Percentiles rank a stretch among this genome's conserved stretches.
Evolutionary conservation across 164 flowering plant genomes (phyloP).

Genomic region (Liriodendron chinense): DNA sequence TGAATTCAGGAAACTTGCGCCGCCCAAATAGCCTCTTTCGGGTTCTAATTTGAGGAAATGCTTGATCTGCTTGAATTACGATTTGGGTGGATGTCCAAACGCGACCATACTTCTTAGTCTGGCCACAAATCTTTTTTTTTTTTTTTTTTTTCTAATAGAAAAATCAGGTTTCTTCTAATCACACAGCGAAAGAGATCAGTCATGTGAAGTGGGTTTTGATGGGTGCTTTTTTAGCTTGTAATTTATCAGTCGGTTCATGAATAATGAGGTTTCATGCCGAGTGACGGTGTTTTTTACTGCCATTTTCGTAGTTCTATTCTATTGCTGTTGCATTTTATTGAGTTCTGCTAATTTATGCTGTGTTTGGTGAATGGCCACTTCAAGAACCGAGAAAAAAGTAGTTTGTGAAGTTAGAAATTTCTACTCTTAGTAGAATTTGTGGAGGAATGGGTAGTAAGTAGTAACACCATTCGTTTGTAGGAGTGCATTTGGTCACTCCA

Average conservation of each 20-base stretch:
- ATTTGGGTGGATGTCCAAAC: background rate
- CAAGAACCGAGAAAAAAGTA: too few relatives aligned
- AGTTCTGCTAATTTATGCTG: too few relatives aligned
- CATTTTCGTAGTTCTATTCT: background rate
- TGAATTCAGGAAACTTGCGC: background rate
- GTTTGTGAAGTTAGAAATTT: too few relatives aligned
- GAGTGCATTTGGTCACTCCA: too few relatives aligned
- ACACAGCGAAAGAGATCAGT: conserved; percentile 1
- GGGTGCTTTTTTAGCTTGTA: conserved; percentile 2
- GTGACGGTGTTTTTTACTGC: background rate
- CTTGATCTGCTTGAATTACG: background rate
- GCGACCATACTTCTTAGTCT: background rate
- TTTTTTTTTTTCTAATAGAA: background rate
- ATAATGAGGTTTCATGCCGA: conserved; percentile 1
- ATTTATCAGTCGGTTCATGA: conserved; percentile 9
- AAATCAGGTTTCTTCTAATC: background rate
- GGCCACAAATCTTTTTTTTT: background rate
- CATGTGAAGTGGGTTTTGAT: conserved; percentile 8
- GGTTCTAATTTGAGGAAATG: too few relatives aligned
- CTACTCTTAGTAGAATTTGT: too few relatives aligned
- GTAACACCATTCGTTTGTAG: too few relatives aligned
- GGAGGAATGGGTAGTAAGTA: too few relatives aligned
- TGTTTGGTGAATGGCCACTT: too few relatives aligned
- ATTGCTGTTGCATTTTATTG: too few relatives aligned
- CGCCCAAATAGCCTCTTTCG: background rate